Evolutionary conservation across 192 early-diverging fungal genomes (phyloP), one percentile per base, ranked within the genome.

Genomic region (Mortierella hygrophila): DNA sequence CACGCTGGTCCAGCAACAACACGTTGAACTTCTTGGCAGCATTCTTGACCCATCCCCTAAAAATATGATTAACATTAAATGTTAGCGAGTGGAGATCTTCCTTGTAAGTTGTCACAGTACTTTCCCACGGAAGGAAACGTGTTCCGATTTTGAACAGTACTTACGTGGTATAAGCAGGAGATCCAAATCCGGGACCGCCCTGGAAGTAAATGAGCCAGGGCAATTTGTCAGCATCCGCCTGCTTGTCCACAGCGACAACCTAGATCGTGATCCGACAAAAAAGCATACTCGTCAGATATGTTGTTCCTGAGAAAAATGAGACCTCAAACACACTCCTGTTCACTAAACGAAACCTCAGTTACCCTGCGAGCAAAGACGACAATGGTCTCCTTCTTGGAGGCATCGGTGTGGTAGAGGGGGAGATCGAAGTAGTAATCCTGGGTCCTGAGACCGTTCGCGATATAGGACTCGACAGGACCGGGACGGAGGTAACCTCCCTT

Each of bases 1-100:
- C 94, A 46, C 94, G 93, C 76, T 93, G 93, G 81, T 95, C 94
- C 42, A 95, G 77, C 32, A 95, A 85, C 68, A 95, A 89, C 16
- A 94, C 88, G 70, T 95, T 93, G 81, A 90, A 95, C 10, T 93
- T 93, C 52, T 94, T 90, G 16, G 88, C 82, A 68, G 93, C 72
- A 29, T 55, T 70, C 72, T 86, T 86, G 49, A 86, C 84, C 84
- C 84, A 86, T 29, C 75, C 84, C 13, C 84, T 86, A 80, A 8
- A 70, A 57, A 9, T 37, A 20, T 32, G 16, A 21, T 65, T 4
- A 72, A 49, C 1, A 42, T 23, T 16, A 42, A 2, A 71, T 20
- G 4, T 52, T 52, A 21, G 16, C 18, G 6, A 40, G 38, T 40
- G 38, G 49, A 4, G 49, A 21, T 6, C 20, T 21, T 52, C 21